A percentile compares a stretch with the other conserved stretches of the same genome.
Conservation (phyloP, 2,329 filamentous ascomycete species). For the Chrysoporthe deuterocubensis region DNA sequence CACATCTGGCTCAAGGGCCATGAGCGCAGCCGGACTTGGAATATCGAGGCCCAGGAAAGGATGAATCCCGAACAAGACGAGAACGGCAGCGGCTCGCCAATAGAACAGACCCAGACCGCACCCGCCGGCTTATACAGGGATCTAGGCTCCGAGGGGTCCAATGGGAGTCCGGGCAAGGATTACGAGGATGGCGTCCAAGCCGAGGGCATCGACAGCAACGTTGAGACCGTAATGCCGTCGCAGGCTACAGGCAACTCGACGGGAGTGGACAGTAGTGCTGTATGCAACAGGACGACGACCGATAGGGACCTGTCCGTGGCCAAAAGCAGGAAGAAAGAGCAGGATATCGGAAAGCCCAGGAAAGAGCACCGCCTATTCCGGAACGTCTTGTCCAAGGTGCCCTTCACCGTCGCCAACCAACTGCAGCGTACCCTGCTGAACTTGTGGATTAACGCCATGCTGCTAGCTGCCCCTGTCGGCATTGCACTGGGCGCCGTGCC, state of each 20-base stretch:
- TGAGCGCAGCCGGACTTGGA: constrained; percentile 41
- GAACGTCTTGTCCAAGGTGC: constrained; percentile 52
- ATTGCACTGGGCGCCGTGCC: constrained; percentile 73
- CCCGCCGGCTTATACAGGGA: constrained; percentile 22
- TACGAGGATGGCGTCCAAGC: constrained; percentile 36
- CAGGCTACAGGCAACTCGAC: constrained; percentile 18
- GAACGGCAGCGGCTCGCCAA: constrained; percentile 38
- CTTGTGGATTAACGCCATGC: constrained; percentile 85
- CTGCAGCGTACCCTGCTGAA: constrained; percentile 76
- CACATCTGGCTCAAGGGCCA: constrained; percentile 43
- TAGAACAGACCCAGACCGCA: constrained; percentile 43
- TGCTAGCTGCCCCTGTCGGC: constrained; percentile 78
- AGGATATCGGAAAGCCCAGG: constrained; percentile 42
- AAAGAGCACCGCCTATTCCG: constrained; percentile 48
- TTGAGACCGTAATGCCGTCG: constrained; percentile 29
- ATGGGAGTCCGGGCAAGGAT: constrained; percentile 16
- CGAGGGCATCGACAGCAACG: constrained; percentile 32
- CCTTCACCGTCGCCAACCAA: constrained; percentile 67
- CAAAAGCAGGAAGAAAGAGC: constrained; percentile 28
- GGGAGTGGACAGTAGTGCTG: constrained; percentile 16
- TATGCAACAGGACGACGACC: constrained; percentile 30
- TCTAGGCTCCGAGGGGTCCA: not conserved
- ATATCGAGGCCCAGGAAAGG: constrained; percentile 40
- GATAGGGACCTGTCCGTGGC: constrained; percentile 32
- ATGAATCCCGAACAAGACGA: constrained; percentile 29